Percentiles rank a stretch among this genome's conserved stretches.
Evolutionary conservation across 2,329 filamentous ascomycete genomes (phyloP).

Genomic region (Penicillium nordicum): DNA sequence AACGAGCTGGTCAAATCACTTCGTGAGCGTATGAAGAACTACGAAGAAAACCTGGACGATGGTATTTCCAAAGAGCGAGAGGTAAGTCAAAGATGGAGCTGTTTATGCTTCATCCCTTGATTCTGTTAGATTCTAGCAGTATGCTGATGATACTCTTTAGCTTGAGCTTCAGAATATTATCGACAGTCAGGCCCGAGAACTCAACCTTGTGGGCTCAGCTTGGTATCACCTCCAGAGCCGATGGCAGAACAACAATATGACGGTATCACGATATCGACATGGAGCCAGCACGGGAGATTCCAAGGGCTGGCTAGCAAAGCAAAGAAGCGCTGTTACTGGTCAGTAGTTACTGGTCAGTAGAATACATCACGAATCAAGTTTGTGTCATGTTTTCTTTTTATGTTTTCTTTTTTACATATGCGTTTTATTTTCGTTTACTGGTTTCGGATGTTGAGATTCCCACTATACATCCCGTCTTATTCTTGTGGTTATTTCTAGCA

Average conservation of each 20-base stretch:
- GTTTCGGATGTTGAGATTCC: constrained; percentile 9
- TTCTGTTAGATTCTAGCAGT: not conserved
- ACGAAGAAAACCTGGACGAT: constrained; percentile 38
- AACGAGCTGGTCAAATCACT: constrained; percentile 43
- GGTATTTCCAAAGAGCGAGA: constrained; percentile 41
- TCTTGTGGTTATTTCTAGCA: constrained; percentile 5
- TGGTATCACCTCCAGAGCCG: constrained; percentile 49
- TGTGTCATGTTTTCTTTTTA: not conserved
- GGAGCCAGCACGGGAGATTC: constrained; percentile 37
- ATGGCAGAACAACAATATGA: constrained; percentile 44
- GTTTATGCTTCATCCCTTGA: not conserved
- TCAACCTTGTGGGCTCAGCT: constrained; percentile 45
- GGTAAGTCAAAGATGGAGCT: constrained; percentile 25
- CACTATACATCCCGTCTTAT: constrained; percentile 7
- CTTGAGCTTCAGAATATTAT: constrained; percentile 41
- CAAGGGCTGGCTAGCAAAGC: constrained; percentile 46
- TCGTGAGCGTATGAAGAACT: constrained; percentile 40
- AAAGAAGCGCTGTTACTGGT: constrained; percentile 42
- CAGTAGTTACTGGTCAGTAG: constrained; percentile 38
- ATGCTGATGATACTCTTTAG: constrained; percentile 27
- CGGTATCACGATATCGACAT: constrained; percentile 40
- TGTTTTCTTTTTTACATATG: not conserved
- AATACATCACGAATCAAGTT: not conserved
- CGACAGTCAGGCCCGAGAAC: constrained; percentile 42
- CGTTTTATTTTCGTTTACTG: not conserved